These are phyloP conservation scores for Monilinia aucupariae DNA, from an alignment of 2,329 filamentous ascomycete species.

Conservation along the genomic window DNA sequence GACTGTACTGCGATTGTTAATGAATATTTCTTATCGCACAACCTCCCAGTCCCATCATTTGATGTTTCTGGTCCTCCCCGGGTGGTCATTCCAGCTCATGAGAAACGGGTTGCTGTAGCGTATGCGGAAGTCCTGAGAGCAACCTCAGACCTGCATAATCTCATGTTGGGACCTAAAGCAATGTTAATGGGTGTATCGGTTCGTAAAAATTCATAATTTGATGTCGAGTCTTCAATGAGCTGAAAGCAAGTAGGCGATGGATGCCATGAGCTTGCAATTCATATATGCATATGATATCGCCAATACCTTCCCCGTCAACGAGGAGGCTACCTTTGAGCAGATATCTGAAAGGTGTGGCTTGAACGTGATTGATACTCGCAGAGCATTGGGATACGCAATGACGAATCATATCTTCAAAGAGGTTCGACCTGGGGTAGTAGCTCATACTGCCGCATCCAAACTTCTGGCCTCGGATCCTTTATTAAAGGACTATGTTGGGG, in stretches of 20 bases:
- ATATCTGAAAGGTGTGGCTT: slow-evolving; percentile 43
- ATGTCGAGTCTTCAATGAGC: neutral
- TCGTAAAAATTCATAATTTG: neutral
- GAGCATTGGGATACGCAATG: slow-evolving; percentile 52
- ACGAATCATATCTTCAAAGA: slow-evolving; percentile 53
- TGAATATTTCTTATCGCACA: neutral
- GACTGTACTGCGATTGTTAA: neutral
- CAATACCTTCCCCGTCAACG: neutral
- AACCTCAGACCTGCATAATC: slow-evolving; percentile 8
- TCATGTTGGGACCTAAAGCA: slow-evolving; percentile 9
- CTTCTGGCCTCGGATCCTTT: slow-evolving; percentile 44
- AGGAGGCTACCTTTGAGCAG: slow-evolving; percentile 40
- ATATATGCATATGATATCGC: slow-evolving; percentile 11
- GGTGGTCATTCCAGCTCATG: neutral
- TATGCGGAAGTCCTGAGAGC: slow-evolving; percentile 1
- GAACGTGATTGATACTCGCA: slow-evolving; percentile 46
- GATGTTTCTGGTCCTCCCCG: slow-evolving; percentile 1
- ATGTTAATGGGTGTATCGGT: slow-evolving; percentile 6
- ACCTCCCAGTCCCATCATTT: slow-evolving; percentile 3
- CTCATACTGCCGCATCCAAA: slow-evolving; percentile 51
- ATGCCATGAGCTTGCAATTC: slow-evolving; percentile 3
- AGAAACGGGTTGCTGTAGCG: neutral
- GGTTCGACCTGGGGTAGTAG: slow-evolving; percentile 44
- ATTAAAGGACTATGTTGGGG: slow-evolving; percentile 50
- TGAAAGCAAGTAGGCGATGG: neutral